Conservation (phyloP, 768 basidiomycete genomes). For the Boletus rufocinnamomeus region DNA sequence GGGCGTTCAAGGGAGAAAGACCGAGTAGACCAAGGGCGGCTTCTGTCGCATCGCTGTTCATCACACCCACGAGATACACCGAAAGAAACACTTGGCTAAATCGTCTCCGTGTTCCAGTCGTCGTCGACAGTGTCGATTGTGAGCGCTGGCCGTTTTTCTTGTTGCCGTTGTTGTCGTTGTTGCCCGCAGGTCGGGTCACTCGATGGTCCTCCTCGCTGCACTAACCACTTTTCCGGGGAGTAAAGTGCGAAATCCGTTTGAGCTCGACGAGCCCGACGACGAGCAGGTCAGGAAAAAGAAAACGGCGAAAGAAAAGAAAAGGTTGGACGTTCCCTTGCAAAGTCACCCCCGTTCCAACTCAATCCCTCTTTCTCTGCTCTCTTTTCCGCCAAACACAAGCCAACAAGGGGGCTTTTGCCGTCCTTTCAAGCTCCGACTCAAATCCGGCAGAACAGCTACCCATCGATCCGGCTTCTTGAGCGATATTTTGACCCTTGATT, state of each 20-base stretch:
- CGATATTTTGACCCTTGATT: no score
- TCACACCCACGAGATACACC: constrained; percentile 28
- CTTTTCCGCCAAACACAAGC: constrained; percentile 28
- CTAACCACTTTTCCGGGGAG: constrained; percentile 1
- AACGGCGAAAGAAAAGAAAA: constrained; percentile 20
- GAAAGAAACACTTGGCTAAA: constrained; percentile 6
- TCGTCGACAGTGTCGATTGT: constrained; percentile 16
- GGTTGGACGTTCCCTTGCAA: constrained; percentile 25
- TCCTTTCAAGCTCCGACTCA: constrained; percentile 24
- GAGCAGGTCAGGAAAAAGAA: constrained; percentile 10
- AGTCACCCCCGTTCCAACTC: constrained; percentile 14
- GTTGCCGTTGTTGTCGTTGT: constrained; percentile 12
- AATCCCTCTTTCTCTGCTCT: constrained; percentile 20
- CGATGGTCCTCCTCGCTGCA: constrained; percentile 8
- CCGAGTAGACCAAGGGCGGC: constrained; percentile 59
- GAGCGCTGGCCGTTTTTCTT: constrained; percentile 20
- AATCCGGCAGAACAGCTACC: neutral
- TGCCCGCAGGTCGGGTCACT: constrained; percentile 2
- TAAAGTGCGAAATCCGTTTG: constrained; percentile 5
- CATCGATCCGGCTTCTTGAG: no score
- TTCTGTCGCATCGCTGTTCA: constrained; percentile 59
- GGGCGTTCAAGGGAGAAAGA: constrained; percentile 43
- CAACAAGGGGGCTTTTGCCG: constrained; percentile 32
- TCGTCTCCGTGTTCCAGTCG: constrained; percentile 12
- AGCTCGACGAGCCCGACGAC: constrained; percentile 23